Evolutionary conservation across 225 moss, liverwort and hornwort species (phyloP).

Genomic region (Polytrichum formosum): DNA sequence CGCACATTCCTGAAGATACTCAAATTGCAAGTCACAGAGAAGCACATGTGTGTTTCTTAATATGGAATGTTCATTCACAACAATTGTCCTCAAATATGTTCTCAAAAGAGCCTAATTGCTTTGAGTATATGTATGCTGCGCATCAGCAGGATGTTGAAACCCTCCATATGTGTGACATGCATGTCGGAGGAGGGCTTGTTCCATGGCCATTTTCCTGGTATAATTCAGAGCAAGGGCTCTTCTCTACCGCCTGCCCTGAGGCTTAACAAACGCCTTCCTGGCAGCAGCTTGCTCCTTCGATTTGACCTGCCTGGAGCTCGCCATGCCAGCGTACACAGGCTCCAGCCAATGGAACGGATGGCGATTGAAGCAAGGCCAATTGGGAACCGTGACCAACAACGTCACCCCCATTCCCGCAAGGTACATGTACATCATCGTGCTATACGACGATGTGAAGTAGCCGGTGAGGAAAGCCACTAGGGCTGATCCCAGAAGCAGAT

Average conservation of each 20-base stretch:
- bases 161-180: no score
- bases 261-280: conserved; percentile 57
- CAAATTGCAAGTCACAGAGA: no score
- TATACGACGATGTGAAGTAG: conserved; percentile 64
- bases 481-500: conserved; percentile 61
- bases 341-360: conserved; percentile 70
- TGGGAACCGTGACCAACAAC: conserved; percentile 64
- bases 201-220: no score
- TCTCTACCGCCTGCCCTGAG: conserved; percentile 51
- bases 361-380: conserved; percentile 80
- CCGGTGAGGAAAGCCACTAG: conserved; percentile 59
- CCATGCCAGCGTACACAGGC: conserved; percentile 50
- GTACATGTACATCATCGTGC: conserved; percentile 73
- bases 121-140: no score
- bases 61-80: no score
- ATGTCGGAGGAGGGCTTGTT: no score
- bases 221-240: no score
- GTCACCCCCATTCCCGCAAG: conserved; percentile 62
- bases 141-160: no score
- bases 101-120: no score
- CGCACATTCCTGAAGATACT: no score
- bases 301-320: conserved; percentile 44
- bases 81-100: no score
- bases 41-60: no score
- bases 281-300: conserved; percentile 54